Evolutionary conservation across 2,329 filamentous ascomycete genomes (phyloP), one percentile per base, ranked within the genome.

Genomic region (Verticillium nonalfalfae): DNA sequence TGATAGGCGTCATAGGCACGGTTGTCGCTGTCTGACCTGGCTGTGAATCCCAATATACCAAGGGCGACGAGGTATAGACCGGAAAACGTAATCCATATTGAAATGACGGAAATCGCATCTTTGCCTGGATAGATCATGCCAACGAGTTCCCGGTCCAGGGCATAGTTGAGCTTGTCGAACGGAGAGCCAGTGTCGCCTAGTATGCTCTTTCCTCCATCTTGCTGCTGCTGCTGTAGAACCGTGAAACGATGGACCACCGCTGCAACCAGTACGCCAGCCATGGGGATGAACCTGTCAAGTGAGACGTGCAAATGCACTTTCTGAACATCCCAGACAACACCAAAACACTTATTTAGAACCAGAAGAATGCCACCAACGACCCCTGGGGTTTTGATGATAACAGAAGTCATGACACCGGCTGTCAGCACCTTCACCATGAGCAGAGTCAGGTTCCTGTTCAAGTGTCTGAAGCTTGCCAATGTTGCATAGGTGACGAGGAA

Each of bases 401-500:
- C 50, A 4, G 56, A 61, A 3, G 39, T 63, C n/a, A 80, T 59
- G 6, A 76, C 57, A 9, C 76, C 76, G 5, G 82, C 79, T 15
- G 79, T 60, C 1, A 75, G 34, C 4, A 85, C 76, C 66, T 86
- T 87, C 36, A 68, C 67, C 11, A 81, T 35, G 3, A 86, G 66
- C 39, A 77, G 77, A 2, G 66, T 66, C 4, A 75, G 66, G 56
- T 75, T 76, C 18, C 73, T 68, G 64, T 86, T 86, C 63, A 71
- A 69, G 33, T 68, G 66, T 4, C 71, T 71, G 38, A 73, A 74
- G 18, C 79, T 67, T 18, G 75, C 72, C 61, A 88, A 73, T 4
- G 82, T 85, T 35, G 74, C 64, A 68, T 79, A 88, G n/a, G 84
- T 74, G 26, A 86, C 72, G 6, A 85, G 64, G 68, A 86, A 89